Evolutionary conservation across 805 yeast genomes (phyloP), one percentile per base, ranked within the genome.

Genomic region (Blastobotrys mokoenaii): DNA sequence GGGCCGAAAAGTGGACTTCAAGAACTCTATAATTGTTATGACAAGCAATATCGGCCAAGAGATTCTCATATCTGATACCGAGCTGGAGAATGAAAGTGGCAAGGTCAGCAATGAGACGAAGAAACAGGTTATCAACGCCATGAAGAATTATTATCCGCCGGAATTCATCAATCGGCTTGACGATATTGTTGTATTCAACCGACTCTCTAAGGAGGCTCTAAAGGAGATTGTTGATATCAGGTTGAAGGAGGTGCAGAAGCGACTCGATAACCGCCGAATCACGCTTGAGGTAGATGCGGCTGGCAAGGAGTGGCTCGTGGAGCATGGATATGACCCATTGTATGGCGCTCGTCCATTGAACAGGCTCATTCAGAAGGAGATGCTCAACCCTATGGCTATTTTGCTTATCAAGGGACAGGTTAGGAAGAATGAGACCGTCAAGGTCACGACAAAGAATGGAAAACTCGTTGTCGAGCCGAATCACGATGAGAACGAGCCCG

Each of bases 331-430:
- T 62, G 97, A 90, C 59, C 84, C 86, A 29, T 64, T 81, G 37
- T 93, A 90, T 59, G 98, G 98, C 55, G 98, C 98, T 0, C 77
- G 98, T 60, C 98, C 98, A 9, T 73, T 93, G 63, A 90, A 93
- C 70, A 77, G 98, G 57, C 73, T 88, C 43, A 79, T 90, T 49
- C 95, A 88, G 62, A 85, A 82, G 68, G 67, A 74, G 51, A 61
- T 93, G n/a, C 70, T 93, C 63, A 89, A 89, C 61, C 95, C 97
- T 18, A 73, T 93, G 76, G 95, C 97, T 2, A 72, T 77, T 57
- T 68, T 74, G 55, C 61, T 93, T 70, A 76, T 93, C 50, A 80
- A 79, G 59, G 97, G 97, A 2, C 84, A 84, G 56, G 71, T 90
- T 10, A 73, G 70, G 50, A 64, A 72, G 40, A 77, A 73, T 38